These are phyloP conservation scores for Komagataella pastoris DNA, from an alignment of 805 yeast species.

Conservation along the genomic window DNA sequence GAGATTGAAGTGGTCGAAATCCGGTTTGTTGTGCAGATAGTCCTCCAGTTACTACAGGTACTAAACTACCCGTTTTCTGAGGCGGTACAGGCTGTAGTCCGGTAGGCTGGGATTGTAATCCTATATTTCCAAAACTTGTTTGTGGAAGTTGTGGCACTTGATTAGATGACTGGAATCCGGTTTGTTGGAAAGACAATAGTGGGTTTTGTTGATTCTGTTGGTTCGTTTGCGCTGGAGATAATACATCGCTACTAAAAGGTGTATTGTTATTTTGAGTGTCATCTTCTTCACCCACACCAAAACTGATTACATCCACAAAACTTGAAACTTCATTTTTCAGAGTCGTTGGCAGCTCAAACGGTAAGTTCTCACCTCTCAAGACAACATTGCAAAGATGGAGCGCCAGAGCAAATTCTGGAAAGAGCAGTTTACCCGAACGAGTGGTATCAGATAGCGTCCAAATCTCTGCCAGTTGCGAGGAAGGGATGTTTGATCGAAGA, in stretches of 20 bases:
- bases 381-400: slow-evolving; percentile 75
- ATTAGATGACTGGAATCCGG: slow-evolving; percentile 24
- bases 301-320: slow-evolving; percentile 80
- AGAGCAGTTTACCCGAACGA: slow-evolving; percentile 70
- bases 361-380: slow-evolving; percentile 67
- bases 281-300: slow-evolving; percentile 47
- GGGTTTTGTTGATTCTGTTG: slow-evolving; percentile 2
- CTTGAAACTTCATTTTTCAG: slow-evolving; percentile 77
- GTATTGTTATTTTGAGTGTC: slow-evolving; percentile 15
- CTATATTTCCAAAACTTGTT: neutral
- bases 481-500: slow-evolving; percentile 65
- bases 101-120: slow-evolving; percentile 22
- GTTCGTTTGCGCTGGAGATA: slow-evolving; percentile 14
- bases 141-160: neutral
- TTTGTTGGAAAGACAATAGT: slow-evolving; percentile 32
- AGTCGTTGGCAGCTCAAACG: slow-evolving; percentile 55
- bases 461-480: slow-evolving; percentile 66
- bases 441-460: slow-evolving; percentile 90
- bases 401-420: slow-evolving; percentile 91
- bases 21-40: slow-evolving; percentile 18
- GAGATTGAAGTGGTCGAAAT: slow-evolving; percentile 11
- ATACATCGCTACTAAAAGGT: slow-evolving; percentile 13
- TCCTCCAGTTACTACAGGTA: slow-evolving; percentile 17
- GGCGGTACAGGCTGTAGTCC: slow-evolving; percentile 38
- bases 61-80: slow-evolving; percentile 58